Base-by-base conservation (phyloP, 2,329 filamentous ascomycete genomes). In the Monosporascus ibericus region DNA sequence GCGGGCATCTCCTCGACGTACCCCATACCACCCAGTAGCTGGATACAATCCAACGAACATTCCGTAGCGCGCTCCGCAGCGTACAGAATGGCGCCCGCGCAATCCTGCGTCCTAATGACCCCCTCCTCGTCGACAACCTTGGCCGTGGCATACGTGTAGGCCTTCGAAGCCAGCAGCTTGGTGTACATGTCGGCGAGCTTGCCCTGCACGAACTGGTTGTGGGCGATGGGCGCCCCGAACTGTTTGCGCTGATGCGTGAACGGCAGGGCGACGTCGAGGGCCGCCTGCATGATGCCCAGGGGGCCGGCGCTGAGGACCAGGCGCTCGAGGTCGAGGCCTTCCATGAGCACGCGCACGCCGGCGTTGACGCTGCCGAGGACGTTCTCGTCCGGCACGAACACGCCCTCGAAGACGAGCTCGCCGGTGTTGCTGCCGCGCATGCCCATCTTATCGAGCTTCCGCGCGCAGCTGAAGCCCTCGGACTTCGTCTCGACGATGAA, bases 351-450 rank as follows among this genome's bases (percentile, higher is more conserved):
- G 57, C 83, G 84, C 25, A 95, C 92, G 56, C 94, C 94, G 49
- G 81, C 83, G 74, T 96, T 88, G 53, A 95, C 66, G 39, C 81
- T 70, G 30, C 94, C 94, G 1, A 99, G 80, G 0, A 96, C 72
- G 68, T 95, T 90, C 63, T 87, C 86, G 8, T 76, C 74, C 3
- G 94, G 91, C 6, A 97, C 90, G 66, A 96, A 96, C 53, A 96
- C 90, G 59, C 86, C 79, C 57, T 96, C 91, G 61, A 97, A 95
- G 52, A 92, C 81, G 24, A 97, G 81, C 71, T 97, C 94, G 63
- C 94, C 94, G 0, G 94, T 97, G 72, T 96, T 96, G 61, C 88
- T 94, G 54, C 94, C 94, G 52, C 94, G 84, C 94, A 99, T 99
- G 60, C 94, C 94, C 70, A 99, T 87, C 75, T 99, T 97, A 77